phyloP scores from a whole-genome alignment of 805 yeast species.

The Candida nemodendra region DNA sequence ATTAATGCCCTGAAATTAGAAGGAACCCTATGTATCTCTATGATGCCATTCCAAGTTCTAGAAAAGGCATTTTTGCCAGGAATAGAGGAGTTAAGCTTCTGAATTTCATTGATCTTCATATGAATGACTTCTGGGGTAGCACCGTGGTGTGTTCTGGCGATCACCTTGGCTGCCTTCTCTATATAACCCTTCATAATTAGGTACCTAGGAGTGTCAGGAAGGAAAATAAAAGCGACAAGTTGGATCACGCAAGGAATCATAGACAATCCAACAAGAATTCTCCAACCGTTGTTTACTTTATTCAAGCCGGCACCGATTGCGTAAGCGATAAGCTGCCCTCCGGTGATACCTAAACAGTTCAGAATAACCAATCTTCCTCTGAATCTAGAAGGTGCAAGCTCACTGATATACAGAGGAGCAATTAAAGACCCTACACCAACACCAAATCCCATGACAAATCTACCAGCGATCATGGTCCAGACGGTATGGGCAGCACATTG shows the following conservation, averaged over 20 bases:
- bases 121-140: conserved; percentile 65
- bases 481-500: conserved; percentile 80
- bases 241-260: conserved; percentile 84
- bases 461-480: conserved; percentile 90
- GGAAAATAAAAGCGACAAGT: conserved; percentile 70
- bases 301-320: conserved; percentile 88
- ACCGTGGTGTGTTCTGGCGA: conserved; percentile 59
- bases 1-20: conserved; percentile 87
- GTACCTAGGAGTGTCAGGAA: conserved; percentile 95
- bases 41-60: conserved; percentile 59
- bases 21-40: conserved; percentile 62
- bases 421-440: conserved; percentile 93
- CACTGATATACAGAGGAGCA: conserved; percentile 91
- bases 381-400: conserved; percentile 87
- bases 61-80: conserved; percentile 47
- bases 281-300: conserved; percentile 81
- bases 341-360: conserved; percentile 86
- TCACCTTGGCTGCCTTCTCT: conserved; percentile 65
- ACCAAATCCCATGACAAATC: conserved; percentile 93
- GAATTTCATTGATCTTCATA: conserved; percentile 66
- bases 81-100: conserved; percentile 43
- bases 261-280: conserved; percentile 86
- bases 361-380: conserved; percentile 89
- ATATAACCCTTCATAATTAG: conserved; percentile 68
- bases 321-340: conserved; percentile 93